A percentile compares a stretch with the other conserved stretches of the same genome.
Conservation (phyloP, 2,329 filamentous ascomycete genomes). For the Cyphellophora attinorum region DNA sequence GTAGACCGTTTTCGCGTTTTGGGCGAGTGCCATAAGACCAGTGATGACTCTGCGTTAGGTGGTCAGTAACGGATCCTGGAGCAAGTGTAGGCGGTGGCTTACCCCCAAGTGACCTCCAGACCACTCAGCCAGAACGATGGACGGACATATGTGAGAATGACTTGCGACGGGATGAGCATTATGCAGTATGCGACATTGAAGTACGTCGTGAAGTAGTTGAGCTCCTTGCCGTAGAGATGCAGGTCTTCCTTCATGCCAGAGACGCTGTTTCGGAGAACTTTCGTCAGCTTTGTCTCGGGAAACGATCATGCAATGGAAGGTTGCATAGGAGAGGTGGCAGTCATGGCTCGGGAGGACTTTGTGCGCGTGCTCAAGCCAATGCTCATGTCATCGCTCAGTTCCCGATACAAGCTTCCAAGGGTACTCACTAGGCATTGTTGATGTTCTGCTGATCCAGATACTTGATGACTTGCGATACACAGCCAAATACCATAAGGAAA, state of each 20-base stretch:
- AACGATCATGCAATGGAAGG: too few relatives aligned
- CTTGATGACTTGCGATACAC: neutral
- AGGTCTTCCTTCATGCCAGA: slow-evolving; percentile 36
- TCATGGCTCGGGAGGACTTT: too few relatives aligned
- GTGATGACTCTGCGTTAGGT: too few relatives aligned
- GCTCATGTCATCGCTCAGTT: too few relatives aligned
- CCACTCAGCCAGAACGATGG: slow-evolving; percentile 20
- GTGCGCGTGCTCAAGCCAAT: too few relatives aligned
- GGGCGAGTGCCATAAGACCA: slow-evolving; percentile 23
- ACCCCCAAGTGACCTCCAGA: slow-evolving; percentile 25
- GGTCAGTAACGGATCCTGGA: too few relatives aligned
- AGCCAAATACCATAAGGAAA: neutral
- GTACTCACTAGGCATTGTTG: too few relatives aligned
- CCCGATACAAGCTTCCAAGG: too few relatives aligned
- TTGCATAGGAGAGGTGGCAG: too few relatives aligned
- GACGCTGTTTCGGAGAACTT: slow-evolving; percentile 8
- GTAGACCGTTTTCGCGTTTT: slow-evolving; percentile 22
- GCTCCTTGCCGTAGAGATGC: slow-evolving; percentile 37
- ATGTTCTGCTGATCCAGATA: slow-evolving; percentile 1
- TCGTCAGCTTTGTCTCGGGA: too few relatives aligned
- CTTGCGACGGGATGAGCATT: slow-evolving; percentile 30
- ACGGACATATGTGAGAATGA: slow-evolving; percentile 28
- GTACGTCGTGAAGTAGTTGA: slow-evolving; percentile 36
- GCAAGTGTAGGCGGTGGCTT: too few relatives aligned
- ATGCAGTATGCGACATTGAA: slow-evolving; percentile 31